Conservation (phyloP, 2,329 filamentous ascomycete genomes). For the Endocalyx cinctus region DNA sequence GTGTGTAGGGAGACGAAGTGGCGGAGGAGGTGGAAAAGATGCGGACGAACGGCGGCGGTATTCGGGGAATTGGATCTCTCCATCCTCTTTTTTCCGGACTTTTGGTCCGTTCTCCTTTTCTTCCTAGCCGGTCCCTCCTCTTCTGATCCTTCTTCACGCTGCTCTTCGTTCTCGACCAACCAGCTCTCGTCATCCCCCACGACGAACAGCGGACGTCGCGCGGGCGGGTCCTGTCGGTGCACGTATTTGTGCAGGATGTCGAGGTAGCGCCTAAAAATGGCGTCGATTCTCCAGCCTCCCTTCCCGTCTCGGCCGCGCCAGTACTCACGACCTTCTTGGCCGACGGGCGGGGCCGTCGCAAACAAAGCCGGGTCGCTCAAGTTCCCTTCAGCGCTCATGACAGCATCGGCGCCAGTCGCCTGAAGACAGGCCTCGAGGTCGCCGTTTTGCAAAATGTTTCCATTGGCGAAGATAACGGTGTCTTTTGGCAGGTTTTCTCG, state of each 20-base stretch:
- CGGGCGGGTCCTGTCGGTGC: constrained; percentile 60
- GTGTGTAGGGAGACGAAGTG: constrained; percentile 77
- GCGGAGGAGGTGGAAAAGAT: constrained; percentile 87
- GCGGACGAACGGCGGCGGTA: constrained; percentile 77
- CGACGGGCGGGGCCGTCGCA: constrained; percentile 57
- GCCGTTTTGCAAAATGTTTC: constrained; percentile 77
- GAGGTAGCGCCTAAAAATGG: constrained; percentile 80
- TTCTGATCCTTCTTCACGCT: constrained; percentile 24
- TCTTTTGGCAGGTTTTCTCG: constrained; percentile 78
- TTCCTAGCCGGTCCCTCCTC: constrained; percentile 35
- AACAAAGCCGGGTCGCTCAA: constrained; percentile 90
- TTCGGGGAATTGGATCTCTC: constrained; percentile 50
- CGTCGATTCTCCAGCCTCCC: constrained; percentile 85
- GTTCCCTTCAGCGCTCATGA: constrained; percentile 97
- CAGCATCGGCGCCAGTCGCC: constrained; percentile 80
- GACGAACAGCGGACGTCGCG: constrained; percentile 68
- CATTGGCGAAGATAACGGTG: constrained; percentile 94
- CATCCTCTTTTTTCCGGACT: constrained; percentile 40
- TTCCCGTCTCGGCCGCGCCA: constrained; percentile 77
- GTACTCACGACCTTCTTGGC: constrained; percentile 71
- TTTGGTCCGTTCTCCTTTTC: constrained; percentile 41
- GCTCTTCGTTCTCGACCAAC: constrained; percentile 32
- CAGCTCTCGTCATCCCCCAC: constrained; percentile 50
- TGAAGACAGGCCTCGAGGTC: constrained; percentile 76
- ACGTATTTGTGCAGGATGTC: constrained; percentile 83